Evolutionary conservation across 257 asterid genomes (phyloP).

Genomic region (Salvia rosmarinus): DNA sequence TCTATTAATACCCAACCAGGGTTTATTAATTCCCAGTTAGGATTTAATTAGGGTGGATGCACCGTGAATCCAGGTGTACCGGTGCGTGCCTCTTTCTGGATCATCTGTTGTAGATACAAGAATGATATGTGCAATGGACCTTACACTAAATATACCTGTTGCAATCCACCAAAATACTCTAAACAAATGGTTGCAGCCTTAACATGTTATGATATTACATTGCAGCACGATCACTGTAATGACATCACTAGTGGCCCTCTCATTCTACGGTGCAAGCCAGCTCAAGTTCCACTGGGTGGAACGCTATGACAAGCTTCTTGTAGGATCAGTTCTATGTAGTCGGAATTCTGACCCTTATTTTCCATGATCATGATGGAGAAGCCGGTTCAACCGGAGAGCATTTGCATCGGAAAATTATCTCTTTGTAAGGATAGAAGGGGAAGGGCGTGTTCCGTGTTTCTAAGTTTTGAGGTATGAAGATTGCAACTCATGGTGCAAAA

Average conservation of each 20-base stretch:
- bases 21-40: no score
- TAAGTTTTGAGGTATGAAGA: slow-evolving; percentile 28
- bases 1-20: no score
- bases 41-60: no score
- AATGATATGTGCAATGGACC: not conserved
- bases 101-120: slow-evolving; percentile 7
- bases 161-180: not conserved
- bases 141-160: no score
- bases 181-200: not conserved
- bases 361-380: slow-evolving; percentile 73
- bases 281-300: slow-evolving; percentile 98
- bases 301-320: slow-evolving; percentile 94
- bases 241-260: slow-evolving; percentile 95
- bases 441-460: not conserved
- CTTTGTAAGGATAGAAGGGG: slow-evolving; percentile 31
- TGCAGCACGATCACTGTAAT: slow-evolving; percentile 92
- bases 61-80: no score
- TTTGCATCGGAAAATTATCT: slow-evolving; percentile 67
- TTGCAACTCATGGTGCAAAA: slow-evolving; percentile 21
- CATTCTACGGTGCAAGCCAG: slow-evolving; percentile 97
- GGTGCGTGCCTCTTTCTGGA: not conserved
- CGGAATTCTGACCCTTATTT: slow-evolving; percentile 84
- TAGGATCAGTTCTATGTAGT: slow-evolving; percentile 93
- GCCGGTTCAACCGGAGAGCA: slow-evolving; percentile 44
- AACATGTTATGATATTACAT: slow-evolving; percentile 5